Conservation (phyloP, 1,284 basidiomycete species). For the Ustilago vetiveriae region DNA sequence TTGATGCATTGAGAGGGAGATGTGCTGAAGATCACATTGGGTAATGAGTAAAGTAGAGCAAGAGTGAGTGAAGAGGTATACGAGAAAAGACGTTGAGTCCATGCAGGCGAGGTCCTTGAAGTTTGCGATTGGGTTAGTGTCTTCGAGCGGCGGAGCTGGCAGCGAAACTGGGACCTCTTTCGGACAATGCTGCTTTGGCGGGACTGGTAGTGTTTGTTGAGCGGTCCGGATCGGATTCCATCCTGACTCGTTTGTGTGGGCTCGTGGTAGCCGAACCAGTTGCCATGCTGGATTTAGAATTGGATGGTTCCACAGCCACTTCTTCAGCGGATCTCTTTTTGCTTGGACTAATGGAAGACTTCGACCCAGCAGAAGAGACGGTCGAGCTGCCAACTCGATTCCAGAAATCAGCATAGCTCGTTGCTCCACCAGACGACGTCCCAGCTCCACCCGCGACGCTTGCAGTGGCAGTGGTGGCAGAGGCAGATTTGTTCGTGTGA, state of each 20-base stretch:
- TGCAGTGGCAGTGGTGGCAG: slow-evolving; percentile 9
- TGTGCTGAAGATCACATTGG: background rate
- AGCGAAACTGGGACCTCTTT: slow-evolving; percentile 41
- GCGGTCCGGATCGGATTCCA: slow-evolving; percentile 27
- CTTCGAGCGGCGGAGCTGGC: slow-evolving; percentile 15
- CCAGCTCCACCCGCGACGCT: too few relatives aligned
- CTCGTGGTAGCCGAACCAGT: slow-evolving; percentile 1
- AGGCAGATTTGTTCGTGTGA: background rate
- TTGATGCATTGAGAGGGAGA: background rate
- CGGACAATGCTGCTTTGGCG: slow-evolving; percentile 28
- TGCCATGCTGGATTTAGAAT: background rate
- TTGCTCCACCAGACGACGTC: slow-evolving; percentile 38
- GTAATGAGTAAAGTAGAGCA: too few relatives aligned
- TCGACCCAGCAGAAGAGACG: slow-evolving; percentile 8
- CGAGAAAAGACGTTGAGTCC: too few relatives aligned
- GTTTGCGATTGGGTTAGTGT: background rate
- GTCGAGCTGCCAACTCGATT: slow-evolving; percentile 43
- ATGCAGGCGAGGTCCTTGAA: too few relatives aligned
- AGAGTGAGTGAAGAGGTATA: slow-evolving; percentile 3
- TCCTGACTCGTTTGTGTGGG: slow-evolving; percentile 40
- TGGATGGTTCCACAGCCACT: background rate
- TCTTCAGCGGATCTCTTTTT: slow-evolving; percentile 44
- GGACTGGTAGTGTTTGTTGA: slow-evolving; percentile 21
- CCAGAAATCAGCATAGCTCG: slow-evolving; percentile 59
- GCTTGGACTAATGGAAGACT: slow-evolving; percentile 24